These are phyloP conservation scores for Cyphellophora europaea DNA, from an alignment of 2,329 filamentous ascomycete species.

Conservation along the genomic window DNA sequence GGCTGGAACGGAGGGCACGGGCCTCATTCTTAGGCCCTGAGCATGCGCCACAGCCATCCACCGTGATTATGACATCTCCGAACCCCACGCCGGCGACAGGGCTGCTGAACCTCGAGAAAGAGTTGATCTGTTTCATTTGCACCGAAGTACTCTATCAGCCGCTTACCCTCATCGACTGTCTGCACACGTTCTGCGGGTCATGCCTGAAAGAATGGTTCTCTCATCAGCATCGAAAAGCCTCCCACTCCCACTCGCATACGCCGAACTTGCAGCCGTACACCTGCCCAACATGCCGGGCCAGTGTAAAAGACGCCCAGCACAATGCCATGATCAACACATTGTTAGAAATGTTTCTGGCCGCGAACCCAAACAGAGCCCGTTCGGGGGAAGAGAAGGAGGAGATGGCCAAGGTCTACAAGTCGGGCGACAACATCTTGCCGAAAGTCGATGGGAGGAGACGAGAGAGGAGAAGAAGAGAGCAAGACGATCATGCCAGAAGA, in stretches of 20 bases:
- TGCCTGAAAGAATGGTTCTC: slow-evolving; percentile 95
- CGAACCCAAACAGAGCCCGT: slow-evolving; percentile 67
- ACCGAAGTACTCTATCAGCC: slow-evolving; percentile 90
- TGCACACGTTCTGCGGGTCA: slow-evolving; percentile 91
- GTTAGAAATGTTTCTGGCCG: slow-evolving; percentile 75
- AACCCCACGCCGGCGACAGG: slow-evolving; percentile 24
- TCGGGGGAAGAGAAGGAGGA: slow-evolving; percentile 65
- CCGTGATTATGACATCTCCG: too few relatives aligned
- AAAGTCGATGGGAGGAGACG: slow-evolving; percentile 42
- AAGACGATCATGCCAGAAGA: slow-evolving; percentile 38
- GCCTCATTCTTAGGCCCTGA: too few relatives aligned
- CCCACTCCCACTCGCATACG: slow-evolving; percentile 30
- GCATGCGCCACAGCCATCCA: too few relatives aligned
- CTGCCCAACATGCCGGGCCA: slow-evolving; percentile 83
- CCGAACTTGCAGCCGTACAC: slow-evolving; percentile 53
- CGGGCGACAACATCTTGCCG: slow-evolving; percentile 72
- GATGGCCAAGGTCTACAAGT: slow-evolving; percentile 65
- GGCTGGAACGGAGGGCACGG: too few relatives aligned
- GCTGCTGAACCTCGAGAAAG: slow-evolving; percentile 70
- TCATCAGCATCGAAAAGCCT: slow-evolving; percentile 57
- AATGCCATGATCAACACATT: slow-evolving; percentile 87
- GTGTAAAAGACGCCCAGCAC: slow-evolving; percentile 75
- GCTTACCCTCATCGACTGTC: slow-evolving; percentile 81
- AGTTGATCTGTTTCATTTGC: slow-evolving; percentile 95
- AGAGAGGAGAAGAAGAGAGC: slow-evolving; percentile 34